Base-by-base conservation (phyloP, 2,329 filamentous ascomycete species). In the Macrophomina tecta region DNA sequence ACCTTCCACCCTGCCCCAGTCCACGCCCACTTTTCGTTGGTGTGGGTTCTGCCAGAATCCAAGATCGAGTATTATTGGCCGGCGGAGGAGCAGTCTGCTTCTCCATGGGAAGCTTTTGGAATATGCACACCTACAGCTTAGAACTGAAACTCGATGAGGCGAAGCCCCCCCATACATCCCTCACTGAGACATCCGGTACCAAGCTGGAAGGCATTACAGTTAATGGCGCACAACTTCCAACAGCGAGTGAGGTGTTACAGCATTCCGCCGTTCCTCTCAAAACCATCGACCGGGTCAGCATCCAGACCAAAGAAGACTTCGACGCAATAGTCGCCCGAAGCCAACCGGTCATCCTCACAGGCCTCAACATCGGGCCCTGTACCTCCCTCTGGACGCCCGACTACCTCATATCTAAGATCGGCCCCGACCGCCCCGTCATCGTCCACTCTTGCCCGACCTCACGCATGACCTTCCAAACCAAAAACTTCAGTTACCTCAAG, bases 1-100 rank as follows among this genome's bases (percentile, higher is more conserved):
- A 60, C 3, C 51, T 66, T 64, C 67, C 71, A 30, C 52, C 72
- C 28, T 70, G 62, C 70, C 70, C 42, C 56, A 77, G 77, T 23
- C 80, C 81, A 23, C 81, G 88, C 64, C 92, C 92, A 12, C 82
- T 97, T 5, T 83, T 97, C 60, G 83, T 93, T 61, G 93, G 94
- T 2, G 85, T 89, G 65, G 88, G 88, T 4, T 81, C 85, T 7
- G 77, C 85, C 14, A 74, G 80, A 34, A 78, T 84, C 79, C 80
- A 34, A 72, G 81, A 82, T 36, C 78, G 84, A 18, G 72, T 93
- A 3, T 73, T 92, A 9, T 80, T 96, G 7, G 77, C 91, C 56
- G 93, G 93, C 1, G 94, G 94, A 16, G 94, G 93, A 45, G 92
- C 91, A 16, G 92, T 93, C 0, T 97, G 93, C 76, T 97, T 97